Percentiles rank a stretch among this genome's conserved stretches.
phyloP scores from a whole-genome alignment of 495 filamentous ascomycete species.

The Antarctomyces pellizariae region DNA sequence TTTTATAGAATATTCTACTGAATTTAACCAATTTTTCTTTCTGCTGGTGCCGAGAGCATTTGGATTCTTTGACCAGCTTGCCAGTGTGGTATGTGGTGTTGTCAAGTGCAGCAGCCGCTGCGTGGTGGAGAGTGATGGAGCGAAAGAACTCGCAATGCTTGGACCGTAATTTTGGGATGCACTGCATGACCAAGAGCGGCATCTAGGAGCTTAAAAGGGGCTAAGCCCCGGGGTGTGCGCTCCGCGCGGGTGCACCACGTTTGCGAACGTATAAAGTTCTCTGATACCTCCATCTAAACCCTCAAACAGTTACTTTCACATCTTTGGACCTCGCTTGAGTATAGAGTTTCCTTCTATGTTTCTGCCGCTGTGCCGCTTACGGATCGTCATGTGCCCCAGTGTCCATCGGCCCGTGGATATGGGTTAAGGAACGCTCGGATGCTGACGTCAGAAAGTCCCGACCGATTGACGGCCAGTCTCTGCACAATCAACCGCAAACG shows the following conservation, averaged over 20 bases:
- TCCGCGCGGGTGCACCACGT: not conserved
- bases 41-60: slow-evolving; percentile 3
- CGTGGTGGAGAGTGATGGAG: not conserved
- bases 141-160: too few relatives aligned
- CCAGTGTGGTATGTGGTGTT: not conserved
- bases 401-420: too few relatives aligned
- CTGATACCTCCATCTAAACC: too few relatives aligned
- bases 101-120: not conserved
- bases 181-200: not conserved
- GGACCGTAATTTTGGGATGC: not conserved
- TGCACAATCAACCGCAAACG: too few relatives aligned
- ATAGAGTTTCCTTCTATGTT: too few relatives aligned
- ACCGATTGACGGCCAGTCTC: too few relatives aligned
- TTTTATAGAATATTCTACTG: not conserved
- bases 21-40: slow-evolving; percentile 1
- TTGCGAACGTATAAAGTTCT: not conserved
- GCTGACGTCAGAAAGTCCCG: too few relatives aligned
- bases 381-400: too few relatives aligned
- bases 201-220: not conserved
- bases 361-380: too few relatives aligned
- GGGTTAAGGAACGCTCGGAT: too few relatives aligned
- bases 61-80: slow-evolving; percentile 1
- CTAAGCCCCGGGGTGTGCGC: not conserved
- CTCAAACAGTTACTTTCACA: too few relatives aligned
- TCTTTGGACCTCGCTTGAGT: too few relatives aligned